Conservation (phyloP, 2,329 filamentous ascomycete genomes). For the Sordariomycetes sp. region DNA sequence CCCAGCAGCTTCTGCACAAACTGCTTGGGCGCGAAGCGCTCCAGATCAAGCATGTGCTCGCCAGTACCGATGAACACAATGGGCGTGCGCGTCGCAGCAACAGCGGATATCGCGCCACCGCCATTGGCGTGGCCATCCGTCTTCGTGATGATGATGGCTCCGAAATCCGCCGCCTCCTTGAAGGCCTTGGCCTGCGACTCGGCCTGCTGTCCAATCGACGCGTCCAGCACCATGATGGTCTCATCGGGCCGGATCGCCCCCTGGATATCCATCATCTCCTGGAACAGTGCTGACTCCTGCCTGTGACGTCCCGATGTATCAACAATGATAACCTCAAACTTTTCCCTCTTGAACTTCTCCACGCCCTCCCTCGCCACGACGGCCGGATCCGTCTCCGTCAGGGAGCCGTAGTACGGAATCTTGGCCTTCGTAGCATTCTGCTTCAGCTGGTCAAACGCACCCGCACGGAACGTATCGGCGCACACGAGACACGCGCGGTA, state of each 20-base stretch:
- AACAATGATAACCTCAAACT: slow-evolving; percentile 96
- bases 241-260: slow-evolving; percentile 76
- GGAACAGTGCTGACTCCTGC: slow-evolving; percentile 89
- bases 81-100: slow-evolving; percentile 89
- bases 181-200: slow-evolving; percentile 92
- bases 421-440: slow-evolving; percentile 98
- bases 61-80: slow-evolving; percentile 98
- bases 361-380: slow-evolving; percentile 91
- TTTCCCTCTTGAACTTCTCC: slow-evolving; percentile 97
- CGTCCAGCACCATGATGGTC: slow-evolving; percentile 96
- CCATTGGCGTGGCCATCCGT: slow-evolving; percentile 92
- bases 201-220: slow-evolving; percentile 90
- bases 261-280: slow-evolving; percentile 97
- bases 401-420: slow-evolving; percentile 93
- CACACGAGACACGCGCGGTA: slow-evolving; percentile 92
- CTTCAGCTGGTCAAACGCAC: slow-evolving; percentile 96
- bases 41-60: slow-evolving; percentile 91
- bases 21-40: slow-evolving; percentile 81
- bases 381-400: slow-evolving; percentile 92
- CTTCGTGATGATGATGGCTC: slow-evolving; percentile 98
- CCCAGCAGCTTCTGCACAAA: slow-evolving; percentile 91
- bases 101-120: slow-evolving; percentile 93
- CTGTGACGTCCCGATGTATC: slow-evolving; percentile 92
- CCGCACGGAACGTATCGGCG: slow-evolving; percentile 95
- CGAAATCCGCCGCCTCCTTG: slow-evolving; percentile 94